phyloP scores from a whole-genome alignment of 257 asterid species.

The Capsicum chinense region DNA sequence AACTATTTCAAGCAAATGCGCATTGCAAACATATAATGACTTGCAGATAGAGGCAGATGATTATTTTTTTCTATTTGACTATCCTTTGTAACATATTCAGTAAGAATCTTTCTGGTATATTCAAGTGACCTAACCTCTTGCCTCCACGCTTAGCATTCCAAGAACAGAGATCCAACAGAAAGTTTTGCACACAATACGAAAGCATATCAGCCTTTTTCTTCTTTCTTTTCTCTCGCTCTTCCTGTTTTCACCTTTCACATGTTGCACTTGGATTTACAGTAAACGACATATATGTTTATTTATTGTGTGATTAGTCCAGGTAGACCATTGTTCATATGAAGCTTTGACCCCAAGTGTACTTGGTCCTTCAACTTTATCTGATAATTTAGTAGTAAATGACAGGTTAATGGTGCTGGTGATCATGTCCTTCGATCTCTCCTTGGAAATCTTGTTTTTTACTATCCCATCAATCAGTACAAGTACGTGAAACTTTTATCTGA shows the following conservation, averaged over 20 bases:
- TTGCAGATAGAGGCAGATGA: neutral
- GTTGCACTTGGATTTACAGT: neutral
- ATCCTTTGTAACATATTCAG: neutral
- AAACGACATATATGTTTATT: neutral
- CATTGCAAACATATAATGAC: neutral
- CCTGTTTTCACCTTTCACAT: neutral
- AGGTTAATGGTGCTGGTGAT: constrained; percentile 99
- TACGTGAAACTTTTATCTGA: constrained; percentile 33
- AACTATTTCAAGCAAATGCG: neutral
- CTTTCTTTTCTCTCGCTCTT: neutral
- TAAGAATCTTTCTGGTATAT: neutral
- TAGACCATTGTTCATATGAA: neutral
- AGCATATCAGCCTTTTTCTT: neutral
- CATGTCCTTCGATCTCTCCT: constrained; percentile 94
- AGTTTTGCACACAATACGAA: neutral
- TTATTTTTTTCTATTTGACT: neutral
- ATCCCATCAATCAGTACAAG: constrained; percentile 96
- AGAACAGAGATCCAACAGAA: neutral
- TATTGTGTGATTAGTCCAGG: neutral
- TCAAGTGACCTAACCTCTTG: constrained; percentile 14
- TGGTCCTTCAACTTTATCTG: constrained; percentile 25
- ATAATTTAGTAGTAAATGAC: constrained; percentile 36
- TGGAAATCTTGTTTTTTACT: constrained; percentile 91
- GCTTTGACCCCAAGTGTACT: neutral
- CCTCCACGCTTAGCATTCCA: neutral